Evolutionary conservation across 2,329 filamentous ascomycete species (phyloP).

Genomic region (Pseudogymnoascus sp.): DNA sequence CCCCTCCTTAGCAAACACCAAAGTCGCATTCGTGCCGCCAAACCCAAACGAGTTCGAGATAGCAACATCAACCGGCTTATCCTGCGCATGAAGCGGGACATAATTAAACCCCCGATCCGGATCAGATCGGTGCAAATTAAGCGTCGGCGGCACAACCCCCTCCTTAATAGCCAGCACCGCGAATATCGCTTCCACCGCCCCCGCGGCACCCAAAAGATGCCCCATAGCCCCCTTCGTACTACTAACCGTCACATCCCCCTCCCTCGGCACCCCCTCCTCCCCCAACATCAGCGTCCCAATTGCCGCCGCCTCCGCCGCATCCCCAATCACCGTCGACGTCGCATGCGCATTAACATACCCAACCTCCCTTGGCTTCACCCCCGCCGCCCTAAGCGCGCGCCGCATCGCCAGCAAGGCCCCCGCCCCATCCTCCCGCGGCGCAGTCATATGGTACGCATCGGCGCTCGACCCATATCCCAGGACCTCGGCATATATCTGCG

Average conservation of each 20-base stretch:
- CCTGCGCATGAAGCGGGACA: conserved; percentile 62
- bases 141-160: conserved; percentile 71
- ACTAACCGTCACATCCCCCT: conserved; percentile 68
- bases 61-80: conserved; percentile 61
- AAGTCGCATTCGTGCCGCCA: conserved; percentile 86
- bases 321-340: conserved; percentile 77
- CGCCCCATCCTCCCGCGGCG: conserved; percentile 71
- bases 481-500: conserved; percentile 80
- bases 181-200: conserved; percentile 83
- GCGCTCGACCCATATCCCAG: conserved; percentile 83
- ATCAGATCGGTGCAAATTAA: conserved; percentile 66
- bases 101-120: conserved; percentile 66
- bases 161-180: conserved; percentile 69
- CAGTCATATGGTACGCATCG: conserved; percentile 90
- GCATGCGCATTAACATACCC: conserved; percentile 96
- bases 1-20: conserved; percentile 53
- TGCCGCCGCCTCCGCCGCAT: conserved; percentile 78
- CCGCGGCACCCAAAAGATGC: conserved; percentile 84
- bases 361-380: conserved; percentile 58
- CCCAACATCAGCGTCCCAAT: conserved; percentile 72
- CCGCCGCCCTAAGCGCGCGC: conserved; percentile 65
- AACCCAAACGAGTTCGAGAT: conserved; percentile 97
- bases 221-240: conserved; percentile 92
- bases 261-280: conserved; percentile 52
- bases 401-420: conserved; percentile 83